These are phyloP conservation scores for Arthrobotrys sinensis DNA, from an alignment of 2,329 filamentous ascomycete genomes.

Conservation along the genomic window DNA sequence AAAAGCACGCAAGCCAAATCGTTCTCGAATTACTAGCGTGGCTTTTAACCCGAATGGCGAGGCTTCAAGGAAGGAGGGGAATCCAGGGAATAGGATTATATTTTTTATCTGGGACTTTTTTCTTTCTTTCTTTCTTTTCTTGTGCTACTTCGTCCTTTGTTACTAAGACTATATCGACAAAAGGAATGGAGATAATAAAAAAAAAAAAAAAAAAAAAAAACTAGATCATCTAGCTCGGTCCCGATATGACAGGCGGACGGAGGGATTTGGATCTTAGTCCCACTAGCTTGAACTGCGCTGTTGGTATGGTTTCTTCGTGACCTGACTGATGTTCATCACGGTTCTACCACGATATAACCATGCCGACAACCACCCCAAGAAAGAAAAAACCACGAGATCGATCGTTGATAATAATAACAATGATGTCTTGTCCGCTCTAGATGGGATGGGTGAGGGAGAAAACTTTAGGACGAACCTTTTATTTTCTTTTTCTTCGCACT, in stretches of 20 bases:
- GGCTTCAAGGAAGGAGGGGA: constrained; percentile 14
- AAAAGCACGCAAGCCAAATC: constrained; percentile 38
- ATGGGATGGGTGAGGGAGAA: constrained; percentile 42
- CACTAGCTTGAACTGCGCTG: constrained; percentile 10
- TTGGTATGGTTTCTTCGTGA: constrained; percentile 21
- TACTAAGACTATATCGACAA: constrained; percentile 40
- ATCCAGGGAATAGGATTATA: constrained; percentile 52
- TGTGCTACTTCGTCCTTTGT: constrained; percentile 41
- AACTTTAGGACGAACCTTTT: constrained; percentile 57
- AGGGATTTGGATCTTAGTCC: constrained; percentile 13
- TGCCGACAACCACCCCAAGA: constrained; percentile 30
- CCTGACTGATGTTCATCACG: constrained; percentile 27
- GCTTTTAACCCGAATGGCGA: constrained; percentile 34
- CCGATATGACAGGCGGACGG: constrained; percentile 42
- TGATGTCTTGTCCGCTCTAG: constrained; percentile 18
- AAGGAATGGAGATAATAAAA: constrained; percentile 41
- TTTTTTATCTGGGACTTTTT: constrained; percentile 33
- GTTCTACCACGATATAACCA: constrained; percentile 48
- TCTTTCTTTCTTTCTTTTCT: constrained; percentile 32
- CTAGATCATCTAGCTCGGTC: constrained; percentile 36
- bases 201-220: constrained; percentile 13
- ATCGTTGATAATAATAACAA: constrained; percentile 45
- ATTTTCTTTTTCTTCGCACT: constrained; percentile 30
- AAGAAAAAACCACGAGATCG: constrained; percentile 45
- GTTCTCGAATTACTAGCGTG: constrained; percentile 35